Base-by-base conservation (phyloP, 345 rosid genomes). In the Eutrema yunnanense region DNA sequence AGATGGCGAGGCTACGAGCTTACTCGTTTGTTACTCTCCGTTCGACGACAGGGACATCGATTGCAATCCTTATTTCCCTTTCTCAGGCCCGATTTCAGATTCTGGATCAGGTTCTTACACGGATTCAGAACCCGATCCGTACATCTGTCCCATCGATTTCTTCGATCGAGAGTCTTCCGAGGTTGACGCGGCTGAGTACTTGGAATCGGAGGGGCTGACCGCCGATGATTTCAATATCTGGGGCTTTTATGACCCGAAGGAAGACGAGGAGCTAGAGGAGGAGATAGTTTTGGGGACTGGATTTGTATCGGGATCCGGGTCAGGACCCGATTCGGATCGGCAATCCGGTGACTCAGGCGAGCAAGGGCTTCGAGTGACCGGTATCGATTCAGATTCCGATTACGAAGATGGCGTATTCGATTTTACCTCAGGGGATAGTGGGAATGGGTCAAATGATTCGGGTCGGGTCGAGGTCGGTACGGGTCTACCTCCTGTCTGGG, bases 311-410 rank as follows among this genome's bases (percentile, higher is more conserved):
- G 66, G 75, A 42, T 34, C 71, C 42, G 56, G 62, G 3, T 40
- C 70, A 41, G 63, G 70, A 30, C 8, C 73, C 54, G 74, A 26
- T 26, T 73, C 72, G 14, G 72, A 73, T 69, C 69, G 41, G 29
- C 73, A 66, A 12, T 51, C 19, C 30, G 67, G 29, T 56, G 75
- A 57, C 50, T 57, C 69, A 47, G 54, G 8, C 16, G 47, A 32
- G 54, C 67, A 62, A 65, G 87, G 89, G 34, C 77, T 86, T 34
- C 80, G 87, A 70, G 78, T 82, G 29, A 78, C 73, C 33, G 78
- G 87, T 33, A 46, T 78, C 33, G 85, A 82, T 74, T 80, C 87
- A 4, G 87, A 83, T 52, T 83, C 89, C 4, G 89, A 83, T 61
- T 67, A 59, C 16, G 85, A 85, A 56, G 80, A 72, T 62, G 75